Evolutionary conservation across 2,329 filamentous ascomycete genomes (phyloP).

Genomic region (Paecilomyces formosus): DNA sequence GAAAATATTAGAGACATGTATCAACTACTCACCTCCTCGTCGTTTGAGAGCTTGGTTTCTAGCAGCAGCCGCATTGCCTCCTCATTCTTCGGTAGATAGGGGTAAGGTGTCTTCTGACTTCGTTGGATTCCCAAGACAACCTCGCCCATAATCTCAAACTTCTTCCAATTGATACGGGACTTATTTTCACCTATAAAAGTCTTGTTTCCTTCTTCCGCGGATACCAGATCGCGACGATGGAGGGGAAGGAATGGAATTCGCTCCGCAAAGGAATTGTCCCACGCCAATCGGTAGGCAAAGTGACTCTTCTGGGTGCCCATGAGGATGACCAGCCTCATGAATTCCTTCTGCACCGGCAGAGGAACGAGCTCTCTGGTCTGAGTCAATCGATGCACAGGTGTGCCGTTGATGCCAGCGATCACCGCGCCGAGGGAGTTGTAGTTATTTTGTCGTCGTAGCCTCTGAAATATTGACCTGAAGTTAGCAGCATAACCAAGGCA

Average conservation of each 20-base stretch:
- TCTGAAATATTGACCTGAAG: slow-evolving; percentile 35
- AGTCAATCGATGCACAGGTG: slow-evolving; percentile 72
- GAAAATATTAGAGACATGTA: not conserved
- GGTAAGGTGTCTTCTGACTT: slow-evolving; percentile 79
- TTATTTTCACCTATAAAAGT: slow-evolving; percentile 72
- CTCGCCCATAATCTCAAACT: slow-evolving; percentile 93
- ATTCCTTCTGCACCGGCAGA: slow-evolving; percentile 67
- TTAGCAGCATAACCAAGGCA: slow-evolving; percentile 4
- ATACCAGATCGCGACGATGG: slow-evolving; percentile 81
- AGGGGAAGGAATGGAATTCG: slow-evolving; percentile 91
- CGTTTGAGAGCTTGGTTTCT: slow-evolving; percentile 71
- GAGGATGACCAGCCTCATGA: slow-evolving; percentile 78
- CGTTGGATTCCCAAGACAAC: slow-evolving; percentile 84
- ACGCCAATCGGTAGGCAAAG: slow-evolving; percentile 91
- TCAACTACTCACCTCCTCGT: slow-evolving; percentile 68
- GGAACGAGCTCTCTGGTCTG: slow-evolving; percentile 74
- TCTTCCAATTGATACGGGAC: slow-evolving; percentile 90
- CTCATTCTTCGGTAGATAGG: slow-evolving; percentile 62
- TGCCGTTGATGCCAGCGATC: slow-evolving; percentile 84
- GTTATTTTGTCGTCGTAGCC: slow-evolving; percentile 86
- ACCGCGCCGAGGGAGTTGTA: slow-evolving; percentile 96
- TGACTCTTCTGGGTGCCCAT: slow-evolving; percentile 92
- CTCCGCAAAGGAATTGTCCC: slow-evolving; percentile 88
- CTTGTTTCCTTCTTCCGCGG: slow-evolving; percentile 83
- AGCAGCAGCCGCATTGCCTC: slow-evolving; percentile 67